Base-by-base conservation (phyloP, 1,139 yeast species). In the Eremothecium gossypii region DNA sequence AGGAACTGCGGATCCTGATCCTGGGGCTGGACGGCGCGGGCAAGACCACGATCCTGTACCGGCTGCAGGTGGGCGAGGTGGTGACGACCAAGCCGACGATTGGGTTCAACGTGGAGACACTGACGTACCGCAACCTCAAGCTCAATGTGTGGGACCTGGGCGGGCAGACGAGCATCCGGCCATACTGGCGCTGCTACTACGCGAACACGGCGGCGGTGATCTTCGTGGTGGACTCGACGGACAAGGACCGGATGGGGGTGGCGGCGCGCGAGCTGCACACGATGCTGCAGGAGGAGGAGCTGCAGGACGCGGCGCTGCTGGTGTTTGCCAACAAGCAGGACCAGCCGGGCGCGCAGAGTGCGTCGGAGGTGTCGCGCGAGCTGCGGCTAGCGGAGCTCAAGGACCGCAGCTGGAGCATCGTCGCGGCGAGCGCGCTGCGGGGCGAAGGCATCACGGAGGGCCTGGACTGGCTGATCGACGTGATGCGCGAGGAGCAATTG, bases 11-110 rank as follows among this genome's bases (percentile, higher is more conserved):
- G 53, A 87, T 91, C 45, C 74, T 91, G 50, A 91, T 91, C 54
- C 71, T 91, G 43, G 98, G 98, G 4, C 70, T 91, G 48, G 98
- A 91, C 65, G 97, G 97, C 68, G 97, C 98, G 2, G 98, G 98
- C 42, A 91, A 91, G 63, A 91, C 98, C 38, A 91, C 98, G 8
- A 89, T 91, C 47, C 72, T 91, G 48, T 91, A 91, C 67, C 77
- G 93, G 53, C 71, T 91, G 48, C 96, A 91, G 62, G 73, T 87
- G 65, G 96, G 96, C 20, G 96, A 87, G 62, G 96, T 87, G 27
- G 87, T 87, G 34, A 84, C 93, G 40, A 87, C 96, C 17, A 91
- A 85, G 54, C 97, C 95, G 14, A 87, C 98, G 8, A 87, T 91
- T 51, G 98, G 98, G 6, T 91, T 91, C 72, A 91, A 91, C 60